Evolutionary conservation across 1,284 basidiomycete species (phyloP).

Genomic region (Puccinia brachypodii): DNA sequence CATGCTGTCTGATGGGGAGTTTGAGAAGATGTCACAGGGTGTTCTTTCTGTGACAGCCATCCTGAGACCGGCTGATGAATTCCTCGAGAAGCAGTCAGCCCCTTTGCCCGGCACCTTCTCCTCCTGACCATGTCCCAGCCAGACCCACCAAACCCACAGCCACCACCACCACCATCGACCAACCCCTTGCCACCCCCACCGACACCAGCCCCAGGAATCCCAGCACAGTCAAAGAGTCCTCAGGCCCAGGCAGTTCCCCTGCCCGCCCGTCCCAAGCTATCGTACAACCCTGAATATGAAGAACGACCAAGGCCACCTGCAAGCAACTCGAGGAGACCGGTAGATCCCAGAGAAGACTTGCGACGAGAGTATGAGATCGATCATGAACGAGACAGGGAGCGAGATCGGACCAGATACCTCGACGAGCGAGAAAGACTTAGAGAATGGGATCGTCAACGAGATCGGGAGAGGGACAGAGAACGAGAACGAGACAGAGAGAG

Average conservation of each 20-base stretch:
- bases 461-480: constrained; percentile 9
- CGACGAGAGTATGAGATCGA: constrained; percentile 34
- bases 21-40: too few relatives aligned
- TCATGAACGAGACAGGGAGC: constrained; percentile 34
- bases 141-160: neutral
- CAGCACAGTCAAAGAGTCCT: too few relatives aligned
- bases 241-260: neutral
- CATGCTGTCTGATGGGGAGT: too few relatives aligned
- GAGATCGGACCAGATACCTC: constrained; percentile 16
- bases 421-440: constrained; percentile 28
- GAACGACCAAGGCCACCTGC: neutral
- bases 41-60: too few relatives aligned
- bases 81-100: too few relatives aligned
- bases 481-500: constrained; percentile 12
- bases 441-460: constrained; percentile 17
- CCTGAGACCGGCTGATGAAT: too few relatives aligned
- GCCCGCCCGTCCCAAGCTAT: constrained; percentile 40
- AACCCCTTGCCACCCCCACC: neutral
- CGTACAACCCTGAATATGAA: constrained; percentile 42
- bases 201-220: too few relatives aligned
- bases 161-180: neutral
- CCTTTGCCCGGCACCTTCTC: neutral
- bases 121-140: neutral
- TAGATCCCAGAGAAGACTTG: constrained; percentile 29
- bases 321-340: neutral